A percentile compares a stretch with the other conserved stretches of the same genome.
phyloP scores from a whole-genome alignment of 2,329 filamentous ascomycete genomes.

The Calonectria pteridis region DNA sequence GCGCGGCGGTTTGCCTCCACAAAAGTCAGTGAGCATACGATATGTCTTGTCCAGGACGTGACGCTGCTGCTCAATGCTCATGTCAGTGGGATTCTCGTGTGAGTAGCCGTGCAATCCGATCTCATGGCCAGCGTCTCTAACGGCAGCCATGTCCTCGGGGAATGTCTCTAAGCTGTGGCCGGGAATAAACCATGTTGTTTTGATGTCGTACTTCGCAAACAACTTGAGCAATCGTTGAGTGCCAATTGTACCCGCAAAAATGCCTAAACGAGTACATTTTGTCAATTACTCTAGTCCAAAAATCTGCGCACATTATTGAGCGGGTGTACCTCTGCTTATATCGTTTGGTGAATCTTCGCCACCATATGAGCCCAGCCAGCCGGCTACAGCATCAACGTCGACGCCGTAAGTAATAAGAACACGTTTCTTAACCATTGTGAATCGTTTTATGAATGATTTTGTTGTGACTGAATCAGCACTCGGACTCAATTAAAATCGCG shows the following conservation, averaged over 20 bases:
- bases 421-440: conserved; percentile 51
- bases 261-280: conserved; percentile 51
- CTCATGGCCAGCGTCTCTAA: conserved; percentile 61
- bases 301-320: background rate
- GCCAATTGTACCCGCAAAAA: conserved; percentile 78
- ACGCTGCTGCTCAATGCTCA: conserved; percentile 81
- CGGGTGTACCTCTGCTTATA: conserved; percentile 71
- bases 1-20: conserved; percentile 73
- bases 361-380: conserved; percentile 82
- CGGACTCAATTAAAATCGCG: background rate
- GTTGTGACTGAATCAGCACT: background rate
- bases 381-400: conserved; percentile 81
- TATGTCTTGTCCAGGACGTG: conserved; percentile 84
- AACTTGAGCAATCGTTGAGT: conserved; percentile 76
- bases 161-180: conserved; percentile 64
- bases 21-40: conserved; percentile 76
- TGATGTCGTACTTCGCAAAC: conserved; percentile 79
- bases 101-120: conserved; percentile 76
- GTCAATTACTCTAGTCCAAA: background rate
- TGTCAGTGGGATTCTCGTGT: conserved; percentile 79
- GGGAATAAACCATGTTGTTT: conserved; percentile 68
- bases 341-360: conserved; percentile 79
- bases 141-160: conserved; percentile 58
- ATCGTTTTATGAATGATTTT: background rate
- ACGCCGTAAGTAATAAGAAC: conserved; percentile 70